Base-by-base conservation (phyloP, 177 flowering plant genomes). In the Telopea speciosissima region DNA sequence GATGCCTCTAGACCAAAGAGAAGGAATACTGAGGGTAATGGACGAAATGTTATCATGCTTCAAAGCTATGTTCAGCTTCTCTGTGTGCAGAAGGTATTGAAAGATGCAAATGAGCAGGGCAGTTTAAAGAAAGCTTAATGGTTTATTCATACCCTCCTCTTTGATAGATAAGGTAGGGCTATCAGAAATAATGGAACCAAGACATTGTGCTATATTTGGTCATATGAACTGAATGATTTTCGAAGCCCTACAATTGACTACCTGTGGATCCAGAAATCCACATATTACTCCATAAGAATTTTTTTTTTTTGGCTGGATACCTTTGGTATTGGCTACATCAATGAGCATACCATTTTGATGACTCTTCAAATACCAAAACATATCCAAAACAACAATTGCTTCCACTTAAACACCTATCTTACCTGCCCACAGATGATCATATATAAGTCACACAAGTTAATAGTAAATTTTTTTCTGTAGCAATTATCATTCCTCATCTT, bases 51-150 rank as follows among this genome's bases (percentile, higher is more conserved):
- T 28, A 80, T 83, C 70, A 80, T 86, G 87, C 84, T 83, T 69
- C 80, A 81, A 67, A 81, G 87, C 77, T 83, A 81, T 61, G 85
- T 81, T 45, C 86, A 87, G 78, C 83, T 87, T 68, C 80, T 83
- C 24, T 81, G 82, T 62, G 80, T 85, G 62, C 84, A 82, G 72
- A 85, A 80, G 71, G 81, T 79, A 33, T 44, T 79, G 28, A 79
- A 72, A 59, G 85, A 80, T 69, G 76, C 79, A 77, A 65, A 81
- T 52, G 72, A 65, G 62, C 59, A 72, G 28, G 68, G 69, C 68
- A 31, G 72, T 62, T 45, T 21, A 44, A 83, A 78, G 64, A 81
- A 78, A 80, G 79, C 75, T 66, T 74, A 73, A 73, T 66, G 36
- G 60, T 58, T 72, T 63, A 44, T 9, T 68, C 19, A 25, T 56